Percentiles rank a stretch among this genome's conserved stretches.
Conservation (phyloP, 148 eudicot species). For the Chenopodium quinoa region DNA sequence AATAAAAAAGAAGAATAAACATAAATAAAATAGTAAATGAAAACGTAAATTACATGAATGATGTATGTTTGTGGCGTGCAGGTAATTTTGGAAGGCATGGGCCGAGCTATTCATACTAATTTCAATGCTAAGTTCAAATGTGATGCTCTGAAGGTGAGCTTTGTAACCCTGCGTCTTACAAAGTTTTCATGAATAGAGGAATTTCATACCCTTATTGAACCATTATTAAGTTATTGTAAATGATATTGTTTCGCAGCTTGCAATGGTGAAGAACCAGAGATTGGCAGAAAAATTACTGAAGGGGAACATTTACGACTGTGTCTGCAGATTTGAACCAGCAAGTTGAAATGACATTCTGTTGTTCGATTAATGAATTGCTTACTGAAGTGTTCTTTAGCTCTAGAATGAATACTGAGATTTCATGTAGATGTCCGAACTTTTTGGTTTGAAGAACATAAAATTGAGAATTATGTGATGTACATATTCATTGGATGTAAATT, state of each 20-base stretch:
- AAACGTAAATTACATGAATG: neutral
- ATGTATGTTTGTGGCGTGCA: conserved; percentile 31
- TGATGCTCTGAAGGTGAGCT: conserved; percentile 84
- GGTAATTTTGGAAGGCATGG: conserved; percentile 99
- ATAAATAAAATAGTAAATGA: neutral
- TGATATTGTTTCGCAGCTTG: conserved; percentile 55
- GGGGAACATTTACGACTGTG: conserved; percentile 89
- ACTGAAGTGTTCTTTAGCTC: too few species aligned
- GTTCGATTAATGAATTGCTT: neutral
- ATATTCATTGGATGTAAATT: neutral
- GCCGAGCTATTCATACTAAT: conserved; percentile 89
- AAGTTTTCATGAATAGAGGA: neutral
- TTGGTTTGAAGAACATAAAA: too few species aligned
- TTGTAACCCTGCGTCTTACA: neutral
- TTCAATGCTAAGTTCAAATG: conserved; percentile 80
- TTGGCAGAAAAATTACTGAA: conserved; percentile 84
- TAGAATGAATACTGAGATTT: too few species aligned
- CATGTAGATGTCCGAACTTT: too few species aligned
- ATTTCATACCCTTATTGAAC: neutral
- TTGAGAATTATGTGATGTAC: neutral
- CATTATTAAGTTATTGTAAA: too few species aligned
- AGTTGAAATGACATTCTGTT: neutral
- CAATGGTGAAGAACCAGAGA: conserved; percentile 99
- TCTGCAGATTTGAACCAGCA: conserved; percentile 86
- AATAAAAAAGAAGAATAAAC: neutral